A percentile compares a stretch with the other conserved stretches of the same genome.
Evolutionary conservation across 2,329 filamentous ascomycete species (phyloP).

Genomic region (Kalaharituber pfeilii): DNA sequence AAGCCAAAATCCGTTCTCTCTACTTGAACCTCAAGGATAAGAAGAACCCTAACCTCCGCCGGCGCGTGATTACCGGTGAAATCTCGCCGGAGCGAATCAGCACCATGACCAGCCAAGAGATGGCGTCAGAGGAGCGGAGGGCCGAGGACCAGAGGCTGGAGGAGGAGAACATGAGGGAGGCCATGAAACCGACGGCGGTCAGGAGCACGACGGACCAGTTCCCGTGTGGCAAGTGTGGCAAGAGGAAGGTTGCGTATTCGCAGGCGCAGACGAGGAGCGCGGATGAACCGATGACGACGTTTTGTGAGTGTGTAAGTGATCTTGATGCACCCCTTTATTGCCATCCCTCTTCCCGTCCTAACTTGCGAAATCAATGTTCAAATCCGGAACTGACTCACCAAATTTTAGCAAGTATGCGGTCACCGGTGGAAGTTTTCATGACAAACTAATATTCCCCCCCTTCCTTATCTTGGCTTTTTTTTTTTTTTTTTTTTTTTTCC

Average conservation of each 20-base stretch:
- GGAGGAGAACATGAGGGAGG: constrained; percentile 91
- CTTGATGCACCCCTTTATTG: too few species aligned
- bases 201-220: constrained; percentile 78
- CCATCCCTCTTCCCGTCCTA: neutral
- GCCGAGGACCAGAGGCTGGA: constrained; percentile 58
- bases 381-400: constrained; percentile 33
- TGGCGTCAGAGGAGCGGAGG: constrained; percentile 71
- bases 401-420: constrained; percentile 37
- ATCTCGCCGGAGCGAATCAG: constrained; percentile 61
- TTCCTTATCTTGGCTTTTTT: constrained; percentile 2
- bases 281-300: constrained; percentile 74
- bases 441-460: neutral
- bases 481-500: too few species aligned
- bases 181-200: constrained; percentile 82
- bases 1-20: constrained; percentile 74
- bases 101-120: constrained; percentile 71
- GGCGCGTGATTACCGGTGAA: constrained; percentile 55
- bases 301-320: constrained; percentile 14
- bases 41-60: constrained; percentile 61
- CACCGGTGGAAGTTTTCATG: constrained; percentile 45
- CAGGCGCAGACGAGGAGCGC: constrained; percentile 91
- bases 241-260: constrained; percentile 88
- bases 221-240: constrained; percentile 77
- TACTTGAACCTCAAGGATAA: constrained; percentile 92
- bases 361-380: constrained; percentile 38